Evolutionary conservation across 352 stramenopile genomes (phyloP).

Genomic region (Globisporangium camurandrum): DNA sequence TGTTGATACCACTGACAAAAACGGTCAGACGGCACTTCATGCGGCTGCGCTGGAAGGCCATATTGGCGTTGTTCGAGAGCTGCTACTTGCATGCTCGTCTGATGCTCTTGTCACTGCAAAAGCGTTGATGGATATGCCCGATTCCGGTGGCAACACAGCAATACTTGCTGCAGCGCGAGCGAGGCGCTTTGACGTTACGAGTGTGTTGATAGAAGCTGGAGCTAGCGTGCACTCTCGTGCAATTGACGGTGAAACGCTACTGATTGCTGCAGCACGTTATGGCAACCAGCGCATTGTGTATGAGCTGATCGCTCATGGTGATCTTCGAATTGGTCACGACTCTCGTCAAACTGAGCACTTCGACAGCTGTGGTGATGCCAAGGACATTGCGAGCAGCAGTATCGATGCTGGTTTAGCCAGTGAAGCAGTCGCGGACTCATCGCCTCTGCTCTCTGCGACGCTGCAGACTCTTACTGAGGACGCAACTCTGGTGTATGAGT

Average conservation of each 20-base stretch:
- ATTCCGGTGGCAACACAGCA: not conserved
- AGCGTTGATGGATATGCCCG: not conserved
- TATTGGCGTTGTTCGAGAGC: too few relatives aligned
- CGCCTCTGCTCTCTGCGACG: not conserved
- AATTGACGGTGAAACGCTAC: conserved; percentile 2
- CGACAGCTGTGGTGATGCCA: too few relatives aligned
- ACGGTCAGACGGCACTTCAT: not conserved
- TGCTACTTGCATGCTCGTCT: too few relatives aligned
- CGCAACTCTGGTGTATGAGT: not conserved
- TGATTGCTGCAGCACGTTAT: conserved; percentile 3
- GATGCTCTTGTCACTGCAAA: too few relatives aligned
- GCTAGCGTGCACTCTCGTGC: not conserved
- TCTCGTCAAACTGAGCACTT: too few relatives aligned
- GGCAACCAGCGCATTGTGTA: not conserved
- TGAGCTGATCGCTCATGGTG: not conserved
- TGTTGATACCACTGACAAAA: not conserved
- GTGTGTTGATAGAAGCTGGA: not conserved
- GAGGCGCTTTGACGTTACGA: not conserved
- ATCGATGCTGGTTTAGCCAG: not conserved
- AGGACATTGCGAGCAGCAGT: not conserved
- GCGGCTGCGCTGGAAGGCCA: too few relatives aligned
- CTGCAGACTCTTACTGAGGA: conserved; percentile 2
- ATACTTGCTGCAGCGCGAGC: not conserved
- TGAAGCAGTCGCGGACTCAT: not conserved
- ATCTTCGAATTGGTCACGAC: too few relatives aligned